phyloP scores from a whole-genome alignment of 805 yeast genomes.

The Priceomyces castillae region DNA sequence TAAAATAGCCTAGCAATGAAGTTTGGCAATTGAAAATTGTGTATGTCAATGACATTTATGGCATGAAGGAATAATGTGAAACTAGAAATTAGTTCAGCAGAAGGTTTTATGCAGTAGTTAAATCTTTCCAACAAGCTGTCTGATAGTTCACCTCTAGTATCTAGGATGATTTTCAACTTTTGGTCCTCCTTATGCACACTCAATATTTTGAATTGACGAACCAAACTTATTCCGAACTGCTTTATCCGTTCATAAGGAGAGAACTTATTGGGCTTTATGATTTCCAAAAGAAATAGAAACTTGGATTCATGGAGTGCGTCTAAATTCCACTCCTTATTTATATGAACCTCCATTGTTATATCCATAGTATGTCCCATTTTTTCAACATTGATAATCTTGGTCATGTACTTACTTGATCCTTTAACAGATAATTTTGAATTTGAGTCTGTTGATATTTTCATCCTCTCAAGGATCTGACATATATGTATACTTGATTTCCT shows the following conservation, averaged over 20 bases:
- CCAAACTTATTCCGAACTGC: slow-evolving; percentile 20
- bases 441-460: slow-evolving; percentile 10
- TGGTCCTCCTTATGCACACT: background rate
- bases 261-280: slow-evolving; percentile 26
- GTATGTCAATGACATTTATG: background rate
- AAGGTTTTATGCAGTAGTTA: slow-evolving; percentile 3
- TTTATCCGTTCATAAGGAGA: slow-evolving; percentile 18
- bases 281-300: slow-evolving; percentile 18
- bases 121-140: background rate
- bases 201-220: slow-evolving; percentile 4
- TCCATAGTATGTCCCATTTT: slow-evolving; percentile 1
- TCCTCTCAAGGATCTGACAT: slow-evolving; percentile 16
- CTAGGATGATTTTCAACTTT: background rate
- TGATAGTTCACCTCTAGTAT: background rate
- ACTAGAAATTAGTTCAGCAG: background rate
- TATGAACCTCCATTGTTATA: background rate
- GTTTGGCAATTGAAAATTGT: background rate
- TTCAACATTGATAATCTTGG: slow-evolving; percentile 13
- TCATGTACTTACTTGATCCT: slow-evolving; percentile 32
- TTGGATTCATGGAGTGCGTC: slow-evolving; percentile 2
- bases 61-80: background rate
- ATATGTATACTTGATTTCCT: slow-evolving; percentile 14
- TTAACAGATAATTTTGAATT: slow-evolving; percentile 12
- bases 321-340: slow-evolving; percentile 5
- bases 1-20: background rate